phyloP scores from a whole-genome alignment of 2,329 filamentous ascomycete species.

The Fonsecaea pedrosoi region DNA sequence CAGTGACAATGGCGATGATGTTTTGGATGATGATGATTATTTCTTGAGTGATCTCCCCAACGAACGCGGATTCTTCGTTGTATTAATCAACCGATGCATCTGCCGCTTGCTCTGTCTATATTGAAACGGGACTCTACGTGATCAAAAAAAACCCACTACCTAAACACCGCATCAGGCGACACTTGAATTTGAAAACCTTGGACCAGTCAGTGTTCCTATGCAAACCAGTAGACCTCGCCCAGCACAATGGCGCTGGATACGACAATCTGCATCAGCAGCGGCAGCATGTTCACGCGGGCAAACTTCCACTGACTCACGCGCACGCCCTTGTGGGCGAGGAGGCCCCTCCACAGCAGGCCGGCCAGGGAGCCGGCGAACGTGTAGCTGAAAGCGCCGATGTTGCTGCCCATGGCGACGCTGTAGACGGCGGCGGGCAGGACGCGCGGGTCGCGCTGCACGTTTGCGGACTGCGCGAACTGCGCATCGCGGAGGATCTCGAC shows the following conservation, averaged over 20 bases:
- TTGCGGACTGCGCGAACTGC: conserved; percentile 29
- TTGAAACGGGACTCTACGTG: no score
- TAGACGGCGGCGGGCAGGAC: conserved; percentile 37
- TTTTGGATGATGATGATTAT: no score
- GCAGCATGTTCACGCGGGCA: conserved; percentile 37
- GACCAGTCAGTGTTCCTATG: neutral
- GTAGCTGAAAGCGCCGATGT: conserved; percentile 41
- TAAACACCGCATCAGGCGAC: neutral
- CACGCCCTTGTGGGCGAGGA: conserved; percentile 39
- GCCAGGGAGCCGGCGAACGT: conserved; percentile 41
- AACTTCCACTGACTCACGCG: conserved; percentile 37
- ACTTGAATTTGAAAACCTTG: no score
- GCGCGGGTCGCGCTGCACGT: conserved; percentile 28
- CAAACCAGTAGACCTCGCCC: conserved; percentile 40
- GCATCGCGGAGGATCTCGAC: conserved; percentile 40
- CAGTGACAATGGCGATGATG: no score
- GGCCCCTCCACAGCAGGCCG: conserved; percentile 37
- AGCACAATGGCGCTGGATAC: conserved; percentile 36
- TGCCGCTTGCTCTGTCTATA: no score
- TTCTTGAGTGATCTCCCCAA: no score
- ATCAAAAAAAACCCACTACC: no score
- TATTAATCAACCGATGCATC: no score
- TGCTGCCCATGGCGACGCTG: conserved; percentile 40
- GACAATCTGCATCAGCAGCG: conserved; percentile 38
- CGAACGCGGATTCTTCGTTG: no score